phyloP scores from a whole-genome alignment of 2,329 filamentous ascomycete genomes.

The Dothiorella sarmentorum region DNA sequence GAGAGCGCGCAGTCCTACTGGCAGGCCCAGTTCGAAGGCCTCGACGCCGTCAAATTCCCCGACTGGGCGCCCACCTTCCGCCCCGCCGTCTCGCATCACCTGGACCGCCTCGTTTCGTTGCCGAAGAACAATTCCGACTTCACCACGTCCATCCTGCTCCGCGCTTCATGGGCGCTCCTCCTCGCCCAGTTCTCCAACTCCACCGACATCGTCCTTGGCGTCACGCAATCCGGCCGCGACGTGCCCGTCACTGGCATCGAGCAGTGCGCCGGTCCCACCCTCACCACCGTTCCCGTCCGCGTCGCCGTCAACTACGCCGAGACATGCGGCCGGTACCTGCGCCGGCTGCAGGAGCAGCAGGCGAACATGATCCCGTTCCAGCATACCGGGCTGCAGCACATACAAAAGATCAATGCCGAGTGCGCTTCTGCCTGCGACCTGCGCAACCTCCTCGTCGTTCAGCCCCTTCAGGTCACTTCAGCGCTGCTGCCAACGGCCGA shows the following conservation, averaged over 20 bases:
- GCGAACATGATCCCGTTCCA: background rate
- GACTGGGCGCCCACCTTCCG: too few species aligned
- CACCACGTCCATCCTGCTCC: conserved; percentile 31
- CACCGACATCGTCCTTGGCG: conserved; percentile 42
- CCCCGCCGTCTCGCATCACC: too few species aligned
- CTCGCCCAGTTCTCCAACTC: conserved; percentile 32
- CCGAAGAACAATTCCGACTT: background rate
- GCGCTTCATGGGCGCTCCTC: conserved; percentile 38
- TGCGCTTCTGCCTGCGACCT: conserved; percentile 49
- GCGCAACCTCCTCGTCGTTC: conserved; percentile 50
- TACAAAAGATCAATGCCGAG: conserved; percentile 33
- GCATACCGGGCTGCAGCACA: conserved; percentile 23
- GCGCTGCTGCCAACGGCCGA: conserved; percentile 35
- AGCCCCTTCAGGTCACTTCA: conserved; percentile 24
- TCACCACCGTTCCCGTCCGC: background rate
- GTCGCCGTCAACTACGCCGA: background rate
- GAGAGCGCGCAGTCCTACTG: background rate
- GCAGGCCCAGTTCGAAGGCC: background rate
- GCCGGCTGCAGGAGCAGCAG: conserved; percentile 21
- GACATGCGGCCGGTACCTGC: conserved; percentile 13
- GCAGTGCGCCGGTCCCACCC: conserved; percentile 36
- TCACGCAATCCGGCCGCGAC: conserved; percentile 42
- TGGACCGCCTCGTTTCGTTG: background rate
- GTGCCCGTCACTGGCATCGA: conserved; percentile 31
- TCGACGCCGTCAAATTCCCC: background rate